phyloP scores from a whole-genome alignment of 208 protist genomes.

The Crithidia expoeki region DNA sequence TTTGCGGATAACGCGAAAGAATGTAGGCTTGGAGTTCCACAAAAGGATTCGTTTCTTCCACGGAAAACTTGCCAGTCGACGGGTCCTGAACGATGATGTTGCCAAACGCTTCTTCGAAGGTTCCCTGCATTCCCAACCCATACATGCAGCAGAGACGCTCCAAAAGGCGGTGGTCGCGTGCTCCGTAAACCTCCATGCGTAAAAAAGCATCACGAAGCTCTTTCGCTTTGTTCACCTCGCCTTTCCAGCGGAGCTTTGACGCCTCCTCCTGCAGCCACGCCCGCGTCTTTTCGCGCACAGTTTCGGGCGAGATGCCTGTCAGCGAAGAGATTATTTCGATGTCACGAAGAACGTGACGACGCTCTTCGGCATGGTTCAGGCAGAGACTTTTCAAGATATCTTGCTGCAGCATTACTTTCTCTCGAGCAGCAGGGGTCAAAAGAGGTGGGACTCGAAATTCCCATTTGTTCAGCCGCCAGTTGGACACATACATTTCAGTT shows the following conservation, averaged over 20 bases:
- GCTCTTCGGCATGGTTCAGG: conserved; percentile 48
- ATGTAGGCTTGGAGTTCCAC: conserved; percentile 57
- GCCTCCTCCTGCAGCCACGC: conserved; percentile 81
- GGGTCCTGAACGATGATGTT: conserved; percentile 78
- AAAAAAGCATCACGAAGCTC: conserved; percentile 84
- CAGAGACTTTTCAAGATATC: conserved; percentile 70
- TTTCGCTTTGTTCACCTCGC: conserved; percentile 84
- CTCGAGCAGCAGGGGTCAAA: conserved; percentile 46
- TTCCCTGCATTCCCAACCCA: conserved; percentile 68
- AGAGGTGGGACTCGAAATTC: conserved; percentile 79
- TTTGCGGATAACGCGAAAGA: conserved; percentile 62
- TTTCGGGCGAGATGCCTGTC: conserved; percentile 47
- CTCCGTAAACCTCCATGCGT: conserved; percentile 74
- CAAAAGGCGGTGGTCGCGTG: conserved; percentile 68
- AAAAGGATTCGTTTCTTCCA: conserved; percentile 72
- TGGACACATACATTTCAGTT: conserved; percentile 55
- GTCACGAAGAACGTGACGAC: conserved; percentile 49
- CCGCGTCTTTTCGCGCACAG: conserved; percentile 63
- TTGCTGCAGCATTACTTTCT: conserved; percentile 61
- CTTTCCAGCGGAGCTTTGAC: conserved; percentile 81
- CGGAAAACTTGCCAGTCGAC: conserved; percentile 39
- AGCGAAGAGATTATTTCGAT: conserved; percentile 46
- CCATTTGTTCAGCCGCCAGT: conserved; percentile 88
- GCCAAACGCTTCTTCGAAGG: conserved; percentile 81
- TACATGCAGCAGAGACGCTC: conserved; percentile 87